These are phyloP conservation scores for Anisodus acutangulus DNA, from an alignment of 257 asterid species.

Conservation along the genomic window DNA sequence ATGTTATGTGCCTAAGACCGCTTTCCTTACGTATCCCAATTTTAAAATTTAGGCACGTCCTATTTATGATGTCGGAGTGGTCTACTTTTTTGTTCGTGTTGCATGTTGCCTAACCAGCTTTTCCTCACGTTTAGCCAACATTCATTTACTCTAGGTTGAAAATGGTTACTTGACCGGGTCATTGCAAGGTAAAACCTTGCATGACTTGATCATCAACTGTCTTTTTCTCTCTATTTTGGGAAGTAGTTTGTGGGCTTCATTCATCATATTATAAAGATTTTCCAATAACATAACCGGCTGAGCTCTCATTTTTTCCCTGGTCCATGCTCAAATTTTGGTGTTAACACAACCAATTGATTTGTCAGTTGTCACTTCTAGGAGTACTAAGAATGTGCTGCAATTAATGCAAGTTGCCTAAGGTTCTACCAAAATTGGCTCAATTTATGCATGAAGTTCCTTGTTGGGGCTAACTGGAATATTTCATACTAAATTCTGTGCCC, in stretches of 20 bases:
- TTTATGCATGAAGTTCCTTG: background rate
- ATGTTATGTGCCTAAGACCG: background rate
- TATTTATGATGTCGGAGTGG: background rate
- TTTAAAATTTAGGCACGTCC: background rate
- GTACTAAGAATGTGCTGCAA: background rate
- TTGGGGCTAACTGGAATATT: background rate
- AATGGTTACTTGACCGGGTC: background rate
- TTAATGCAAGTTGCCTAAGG: background rate
- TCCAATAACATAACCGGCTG: background rate
- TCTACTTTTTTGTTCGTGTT: background rate
- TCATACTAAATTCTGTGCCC: background rate
- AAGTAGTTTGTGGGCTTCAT: conserved; percentile 18
- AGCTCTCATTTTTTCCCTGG: background rate
- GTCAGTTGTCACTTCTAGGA: background rate
- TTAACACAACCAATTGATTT: background rate
- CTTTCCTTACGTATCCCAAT: background rate
- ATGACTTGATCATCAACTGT: background rate
- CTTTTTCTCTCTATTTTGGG: background rate
- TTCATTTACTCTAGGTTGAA: background rate
- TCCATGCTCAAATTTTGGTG: background rate
- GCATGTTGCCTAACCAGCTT: background rate
- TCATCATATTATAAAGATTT: background rate
- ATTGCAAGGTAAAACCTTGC: background rate
- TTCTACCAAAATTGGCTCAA: background rate
- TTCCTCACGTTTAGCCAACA: background rate